Evolutionary conservation across 2,329 filamentous ascomycete species (phyloP), one percentile per base, ranked within the genome.

Genomic region (Fusarium zealandicum): DNA sequence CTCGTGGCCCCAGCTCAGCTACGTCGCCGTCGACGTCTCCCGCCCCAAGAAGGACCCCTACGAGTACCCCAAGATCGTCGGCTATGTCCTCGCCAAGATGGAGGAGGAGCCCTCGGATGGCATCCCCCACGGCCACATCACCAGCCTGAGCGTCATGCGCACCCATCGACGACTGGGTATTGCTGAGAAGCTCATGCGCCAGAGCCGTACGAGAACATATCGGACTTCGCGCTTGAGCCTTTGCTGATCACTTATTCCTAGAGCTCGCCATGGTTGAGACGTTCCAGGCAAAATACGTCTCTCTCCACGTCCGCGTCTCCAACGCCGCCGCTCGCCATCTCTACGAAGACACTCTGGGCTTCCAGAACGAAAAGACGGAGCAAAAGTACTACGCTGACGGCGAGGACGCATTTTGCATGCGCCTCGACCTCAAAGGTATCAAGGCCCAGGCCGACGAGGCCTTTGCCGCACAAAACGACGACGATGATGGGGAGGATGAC

Each of bases 11-110:
- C 93, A 98, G 78, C 86, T 99, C 63, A 93, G 89, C 76, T 98
- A 93, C 76, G 93, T 99, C 51, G 95, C 95, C 66, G 92, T 99
- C 68, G 93, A 98, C 75, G 88, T 93, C 52, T 90, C 89, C 16
- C 86, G 92, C 30, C 90, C 92, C 28, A 84, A 84, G 66, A 88
- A 88, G 72, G 86, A 88, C 1, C 87, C 88, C 39, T 90, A 93
- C 75, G 90, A 96, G 74, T 95, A 96, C 69, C 95, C 95, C 64
- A 96, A 97, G 77, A 96, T 99, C 57, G 95, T 99, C 18, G 95
- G 95, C 68, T 99, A 99, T 73, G 95, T 99, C n/a, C 87, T 99
- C 20, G 95, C 95, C 44, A 99, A 99, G 83, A 99, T 99, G 93
- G 95, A 99, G 76, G 95, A 99, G 80, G 95, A 98, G 75, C 93